Evolutionary conservation across 2,329 filamentous ascomycete genomes (phyloP), one percentile per base, ranked within the genome.

Genomic region (Claviceps sp.): DNA sequence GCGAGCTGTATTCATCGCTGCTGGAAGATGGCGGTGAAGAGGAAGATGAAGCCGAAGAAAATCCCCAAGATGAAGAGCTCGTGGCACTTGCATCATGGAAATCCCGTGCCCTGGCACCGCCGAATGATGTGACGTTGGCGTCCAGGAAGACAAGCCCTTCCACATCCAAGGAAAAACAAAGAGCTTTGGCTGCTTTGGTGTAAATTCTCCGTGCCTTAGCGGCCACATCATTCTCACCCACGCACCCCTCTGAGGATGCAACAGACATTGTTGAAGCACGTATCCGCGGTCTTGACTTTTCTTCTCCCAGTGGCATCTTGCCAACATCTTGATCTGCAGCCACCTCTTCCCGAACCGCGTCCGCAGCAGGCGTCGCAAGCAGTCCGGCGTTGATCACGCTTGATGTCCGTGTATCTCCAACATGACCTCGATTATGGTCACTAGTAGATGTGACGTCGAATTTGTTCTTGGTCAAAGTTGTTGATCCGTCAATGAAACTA

Each of bases 71-170:
- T 5, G 61, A 59, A 22, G 48, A 43, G 30, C 30, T 43, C 3
- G 57, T 58, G 10, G 68, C 58, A 13, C 68, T 67, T 1, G 65
- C 62, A 1, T 65, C n/a, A 14, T 19, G 48, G 16, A 50, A 50
- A 26, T 50, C 48, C 17, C 17, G 19, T 8, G 48, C 48, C 30
- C 30, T 24, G 26, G 48, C 41, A 14, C 48, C 48, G 48, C 48
- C 48, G 13, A 50, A 50, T 6, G 48, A n/a, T 11, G 41, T 50
- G 19, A 39, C 48, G 24, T 45, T 45, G 26, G 48, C 48, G 16
- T 44, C 48, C 17, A 50, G 48, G 14, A 50, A 50, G 7, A 50
- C n/a, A 30, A 50, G 26, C 14, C 48, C 48, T 24, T 50, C 48
- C 13, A 50, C 30, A 4, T 45, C n/a, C 30, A 50, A 39, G 11